These are phyloP conservation scores for Aquilaria malaccensis DNA, from an alignment of 345 rosid species.

Conservation along the genomic window DNA sequence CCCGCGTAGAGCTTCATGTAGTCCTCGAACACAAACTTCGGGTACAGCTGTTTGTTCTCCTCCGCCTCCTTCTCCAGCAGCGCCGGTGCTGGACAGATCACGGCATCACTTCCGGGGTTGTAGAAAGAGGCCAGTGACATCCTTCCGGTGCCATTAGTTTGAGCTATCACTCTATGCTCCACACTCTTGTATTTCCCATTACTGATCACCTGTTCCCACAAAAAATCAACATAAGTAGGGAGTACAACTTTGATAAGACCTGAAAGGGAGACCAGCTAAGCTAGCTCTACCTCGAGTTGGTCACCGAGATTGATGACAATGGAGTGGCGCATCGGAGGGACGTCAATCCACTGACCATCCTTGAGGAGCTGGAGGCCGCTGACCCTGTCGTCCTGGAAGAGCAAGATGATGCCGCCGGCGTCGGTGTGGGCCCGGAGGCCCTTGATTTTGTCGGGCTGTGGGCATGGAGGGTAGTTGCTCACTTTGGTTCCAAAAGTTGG, in stretches of 20 bases:
- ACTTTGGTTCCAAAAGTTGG: conserved; percentile 93
- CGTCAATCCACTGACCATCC: conserved; percentile 82
- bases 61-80: conserved; percentile 43
- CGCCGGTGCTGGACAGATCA: conserved; percentile 71
- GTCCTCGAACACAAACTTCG: conserved; percentile 79
- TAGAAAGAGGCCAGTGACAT: conserved; percentile 96
- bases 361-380: conserved; percentile 95
- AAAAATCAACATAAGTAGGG: background rate
- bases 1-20: conserved; percentile 80
- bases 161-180: conserved; percentile 79
- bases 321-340: conserved; percentile 92
- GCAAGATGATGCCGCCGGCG: conserved; percentile 91
- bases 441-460: conserved; percentile 80
- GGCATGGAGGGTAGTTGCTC: conserved; percentile 97
- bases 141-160: conserved; percentile 52
- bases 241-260: no score
- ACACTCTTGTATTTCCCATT: conserved; percentile 93
- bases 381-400: conserved; percentile 82
- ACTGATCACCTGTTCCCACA: conserved; percentile 53
- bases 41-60: conserved; percentile 41
- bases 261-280: no score
- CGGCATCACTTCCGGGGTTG: conserved; percentile 86
- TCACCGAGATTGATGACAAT: conserved; percentile 92
- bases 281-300: conserved; percentile 64
- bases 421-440: conserved; percentile 97